Evolutionary conservation across 208 protist genomes (phyloP), one percentile per base, ranked within the genome.

Genomic region (Leishmania gerbilli): DNA sequence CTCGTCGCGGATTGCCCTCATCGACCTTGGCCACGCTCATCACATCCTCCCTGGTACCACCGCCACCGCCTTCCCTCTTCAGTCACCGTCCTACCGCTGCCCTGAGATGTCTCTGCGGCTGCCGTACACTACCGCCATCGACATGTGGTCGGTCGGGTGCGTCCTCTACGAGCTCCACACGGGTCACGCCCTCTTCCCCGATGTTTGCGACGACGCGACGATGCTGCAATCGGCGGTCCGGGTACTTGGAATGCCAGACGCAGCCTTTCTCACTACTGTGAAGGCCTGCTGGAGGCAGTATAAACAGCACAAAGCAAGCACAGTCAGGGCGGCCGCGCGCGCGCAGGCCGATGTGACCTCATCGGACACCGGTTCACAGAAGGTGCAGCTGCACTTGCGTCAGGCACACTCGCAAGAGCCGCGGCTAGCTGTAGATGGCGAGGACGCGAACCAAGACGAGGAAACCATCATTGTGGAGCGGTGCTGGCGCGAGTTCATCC

Each of bases 11-110:
- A 67, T 99, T 71, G 99, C 99, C 76, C 71, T 99, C 21, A 99
- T 99, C 64, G 99, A 99, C 84, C 99, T 99, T 88, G 98, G 99
- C 74, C 94, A 91, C 67, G 91, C 96, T 11, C 98, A 96, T 76
- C 74, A 49, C 49, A 64, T 86, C 37, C 87, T 96, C 55, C 80
- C 80, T 5, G 87, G 90, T 21, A 80, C 98, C 71, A 91, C 88
- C 56, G 87, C 95, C n/a, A 99, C 98, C 81, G 84, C 88, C 56
- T 99, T 99, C 85, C 99, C 88, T 64, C 80, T 99, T 68, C 99
- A 99, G 85, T 97, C 92, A 45, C 91, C 97, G 64, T 99, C 98
- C 80, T 99, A 99, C 88, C 98, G 99, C 81, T 92, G 95, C 68
- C 96, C 94, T 17, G 99, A 90, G 98, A 98, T 99, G 60, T 82